A percentile compares a stretch with the other conserved stretches of the same genome.
phyloP scores from a whole-genome alignment of 2,329 filamentous ascomycete species.

The Arthroderma sp. region DNA sequence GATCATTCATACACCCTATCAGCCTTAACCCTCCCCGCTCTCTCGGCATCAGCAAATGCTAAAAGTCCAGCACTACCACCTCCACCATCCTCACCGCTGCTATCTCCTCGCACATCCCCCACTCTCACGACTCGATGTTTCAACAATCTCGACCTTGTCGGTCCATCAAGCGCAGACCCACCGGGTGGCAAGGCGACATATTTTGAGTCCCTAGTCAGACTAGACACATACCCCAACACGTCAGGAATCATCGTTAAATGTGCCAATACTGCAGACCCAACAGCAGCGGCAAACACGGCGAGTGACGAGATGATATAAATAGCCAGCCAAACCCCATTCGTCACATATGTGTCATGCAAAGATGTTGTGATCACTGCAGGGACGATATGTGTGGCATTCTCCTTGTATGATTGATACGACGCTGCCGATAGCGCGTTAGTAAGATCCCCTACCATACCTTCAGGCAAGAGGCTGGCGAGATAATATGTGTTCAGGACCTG shows the following conservation, averaged over 20 bases:
- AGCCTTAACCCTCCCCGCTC: not conserved
- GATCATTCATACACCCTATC: slow-evolving; percentile 1
- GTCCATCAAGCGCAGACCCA: slow-evolving; percentile 2
- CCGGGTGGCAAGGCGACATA: slow-evolving; percentile 2
- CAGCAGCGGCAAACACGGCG: slow-evolving; percentile 2
- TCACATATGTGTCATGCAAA: not conserved
- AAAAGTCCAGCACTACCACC: not conserved
- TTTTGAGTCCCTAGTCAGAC: slow-evolving; percentile 3
- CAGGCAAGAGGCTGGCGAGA: slow-evolving; percentile 5
- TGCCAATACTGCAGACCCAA: not conserved
- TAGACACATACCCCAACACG: slow-evolving; percentile 4
- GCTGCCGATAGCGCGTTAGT: not conserved
- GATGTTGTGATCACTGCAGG: not conserved
- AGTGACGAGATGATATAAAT: slow-evolving; percentile 1
- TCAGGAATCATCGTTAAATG: slow-evolving; percentile 4
- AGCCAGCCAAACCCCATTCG: not conserved
- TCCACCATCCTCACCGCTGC: too few species aligned
- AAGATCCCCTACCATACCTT: not conserved
- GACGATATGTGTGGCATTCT: not conserved
- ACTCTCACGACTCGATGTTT: slow-evolving; percentile 2
- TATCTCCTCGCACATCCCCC: slow-evolving; percentile 3
- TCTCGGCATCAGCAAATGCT: slow-evolving; percentile 2
- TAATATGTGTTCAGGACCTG: slow-evolving; percentile 7
- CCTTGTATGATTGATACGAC: not conserved
- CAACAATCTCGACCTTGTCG: slow-evolving; percentile 2